Conservation (phyloP, 352 stramenopile genomes). For the Phytophthora agathidicida region DNA sequence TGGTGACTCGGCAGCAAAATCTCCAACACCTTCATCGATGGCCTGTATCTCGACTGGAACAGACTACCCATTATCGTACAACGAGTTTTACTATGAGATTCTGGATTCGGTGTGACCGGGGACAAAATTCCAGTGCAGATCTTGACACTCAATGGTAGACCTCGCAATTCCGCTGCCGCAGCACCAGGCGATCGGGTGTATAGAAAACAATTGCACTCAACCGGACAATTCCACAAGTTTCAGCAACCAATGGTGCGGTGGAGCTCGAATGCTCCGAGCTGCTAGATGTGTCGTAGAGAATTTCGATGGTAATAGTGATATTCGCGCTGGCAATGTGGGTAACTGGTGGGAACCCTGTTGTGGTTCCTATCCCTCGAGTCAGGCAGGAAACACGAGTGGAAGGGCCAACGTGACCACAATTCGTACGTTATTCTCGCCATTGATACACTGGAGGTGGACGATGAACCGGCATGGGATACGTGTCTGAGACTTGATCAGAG, state of each 20-base stretch:
- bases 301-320: background rate
- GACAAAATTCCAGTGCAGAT: constrained; percentile 7
- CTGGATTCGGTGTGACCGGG: constrained; percentile 2
- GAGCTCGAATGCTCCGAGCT: constrained; percentile 7
- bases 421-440: constrained; percentile 13
- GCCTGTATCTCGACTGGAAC: background rate
- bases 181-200: background rate
- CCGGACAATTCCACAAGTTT: constrained; percentile 3
- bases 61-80: constrained; percentile 6
- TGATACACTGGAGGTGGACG: background rate
- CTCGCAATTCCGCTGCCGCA: constrained; percentile 11
- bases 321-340: constrained; percentile 18
- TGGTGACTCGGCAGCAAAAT: background rate
- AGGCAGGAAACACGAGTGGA: constrained; percentile 9
- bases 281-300: constrained; percentile 12
- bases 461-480: constrained; percentile 6
- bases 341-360: constrained; percentile 1
- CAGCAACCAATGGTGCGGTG: constrained; percentile 14
- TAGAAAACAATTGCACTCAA: constrained; percentile 8
- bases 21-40: too few relatives aligned
- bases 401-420: background rate
- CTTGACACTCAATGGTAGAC: constrained; percentile 13
- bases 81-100: constrained; percentile 23
- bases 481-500: background rate
- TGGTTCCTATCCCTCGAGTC: background rate